Evolutionary conservation across 345 rosid species (phyloP).

Genomic region (Acer yangbiense): DNA sequence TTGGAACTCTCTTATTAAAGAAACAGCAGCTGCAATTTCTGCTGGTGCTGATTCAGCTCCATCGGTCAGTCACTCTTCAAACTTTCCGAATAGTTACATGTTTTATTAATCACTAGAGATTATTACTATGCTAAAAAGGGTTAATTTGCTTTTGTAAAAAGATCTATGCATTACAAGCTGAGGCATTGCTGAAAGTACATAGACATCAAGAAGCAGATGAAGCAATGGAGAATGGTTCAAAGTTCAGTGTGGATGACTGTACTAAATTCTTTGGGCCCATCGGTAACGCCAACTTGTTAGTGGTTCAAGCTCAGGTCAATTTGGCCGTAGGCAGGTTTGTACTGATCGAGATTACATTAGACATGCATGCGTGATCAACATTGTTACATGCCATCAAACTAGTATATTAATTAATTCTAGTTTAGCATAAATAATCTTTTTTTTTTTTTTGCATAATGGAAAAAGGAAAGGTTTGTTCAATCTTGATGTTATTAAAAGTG

Average conservation of each 20-base stretch:
- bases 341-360: neutral
- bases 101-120: too few species aligned
- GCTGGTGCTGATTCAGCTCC: conserved; percentile 90
- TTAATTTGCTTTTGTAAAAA: conserved; percentile 11
- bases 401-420: too few species aligned
- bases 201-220: conserved; percentile 84
- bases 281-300: conserved; percentile 67
- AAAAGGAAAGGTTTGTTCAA: neutral
- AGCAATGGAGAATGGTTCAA: conserved; percentile 54
- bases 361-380: too few species aligned
- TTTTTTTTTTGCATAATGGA: too few species aligned
- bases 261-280: conserved; percentile 75
- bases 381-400: too few species aligned
- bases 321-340: conserved; percentile 85
- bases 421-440: too few species aligned
- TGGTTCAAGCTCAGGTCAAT: conserved; percentile 81
- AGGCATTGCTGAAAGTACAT: conserved; percentile 71
- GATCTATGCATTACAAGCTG: conserved; percentile 88
- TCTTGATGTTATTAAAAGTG: neutral
- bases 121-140: too few species aligned
- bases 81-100: too few species aligned
- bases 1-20: conserved; percentile 66
- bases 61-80: conserved; percentile 41
- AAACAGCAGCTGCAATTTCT: conserved; percentile 54
- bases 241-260: conserved; percentile 57